These are phyloP conservation scores for Sugiyamaella chiloensis DNA, from an alignment of 805 yeast genomes.

Conservation along the genomic window DNA sequence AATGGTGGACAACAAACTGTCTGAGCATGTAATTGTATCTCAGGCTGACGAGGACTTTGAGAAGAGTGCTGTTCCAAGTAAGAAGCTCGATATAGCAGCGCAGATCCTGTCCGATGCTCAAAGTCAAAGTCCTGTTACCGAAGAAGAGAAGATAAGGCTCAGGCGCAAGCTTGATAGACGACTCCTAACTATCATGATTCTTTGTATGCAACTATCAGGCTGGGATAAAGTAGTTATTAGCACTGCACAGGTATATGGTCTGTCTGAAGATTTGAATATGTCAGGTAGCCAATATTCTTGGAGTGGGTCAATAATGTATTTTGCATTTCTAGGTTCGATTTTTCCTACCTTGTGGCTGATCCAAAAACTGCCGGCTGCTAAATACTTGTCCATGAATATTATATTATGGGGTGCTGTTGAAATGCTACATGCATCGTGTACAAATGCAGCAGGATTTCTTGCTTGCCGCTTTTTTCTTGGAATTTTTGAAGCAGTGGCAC, in stretches of 20 bases:
- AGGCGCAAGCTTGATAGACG: constrained; percentile 50
- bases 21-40: not conserved
- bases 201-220: constrained; percentile 35
- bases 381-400: constrained; percentile 31
- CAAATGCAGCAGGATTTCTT: constrained; percentile 25
- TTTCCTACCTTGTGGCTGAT: constrained; percentile 31
- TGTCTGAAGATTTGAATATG: constrained; percentile 33
- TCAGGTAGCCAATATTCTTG: constrained; percentile 28
- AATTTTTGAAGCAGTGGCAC: constrained; percentile 28
- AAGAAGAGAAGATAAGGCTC: constrained; percentile 37
- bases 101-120: not conserved
- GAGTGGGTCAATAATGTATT: constrained; percentile 24
- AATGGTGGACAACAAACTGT: not conserved
- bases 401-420: constrained; percentile 28
- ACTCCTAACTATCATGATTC: constrained; percentile 50
- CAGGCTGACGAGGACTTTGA: not conserved
- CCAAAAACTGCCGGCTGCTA: constrained; percentile 27
- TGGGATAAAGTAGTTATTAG: constrained; percentile 40
- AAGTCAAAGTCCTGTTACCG: constrained; percentile 4
- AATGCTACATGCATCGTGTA: constrained; percentile 24
- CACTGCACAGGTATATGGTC: constrained; percentile 44
- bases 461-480: constrained; percentile 33
- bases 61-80: not conserved
- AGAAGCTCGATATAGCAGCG: no score
- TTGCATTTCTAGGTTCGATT: constrained; percentile 33